phyloP scores from a whole-genome alignment of 2,329 filamentous ascomycete species.

The Penicillium sp. region DNA sequence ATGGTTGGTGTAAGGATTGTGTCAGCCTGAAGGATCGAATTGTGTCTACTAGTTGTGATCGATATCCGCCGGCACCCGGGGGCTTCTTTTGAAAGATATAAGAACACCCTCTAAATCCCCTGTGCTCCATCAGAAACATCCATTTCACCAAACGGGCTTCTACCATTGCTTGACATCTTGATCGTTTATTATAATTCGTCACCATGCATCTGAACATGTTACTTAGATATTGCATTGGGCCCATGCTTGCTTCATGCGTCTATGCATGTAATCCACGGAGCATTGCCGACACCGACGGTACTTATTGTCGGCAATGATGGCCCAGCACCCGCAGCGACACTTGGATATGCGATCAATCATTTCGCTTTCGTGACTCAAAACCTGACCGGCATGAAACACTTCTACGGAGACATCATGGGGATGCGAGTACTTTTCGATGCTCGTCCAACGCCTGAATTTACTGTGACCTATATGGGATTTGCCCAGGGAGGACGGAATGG shows the following conservation, averaged over 20 bases:
- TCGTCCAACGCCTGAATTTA: slow-evolving; percentile 30
- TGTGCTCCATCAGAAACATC: too few relatives aligned
- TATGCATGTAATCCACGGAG: slow-evolving; percentile 1
- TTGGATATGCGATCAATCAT: slow-evolving; percentile 44
- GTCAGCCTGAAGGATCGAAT: too few relatives aligned
- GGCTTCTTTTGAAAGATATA: too few relatives aligned
- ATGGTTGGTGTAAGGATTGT: too few relatives aligned
- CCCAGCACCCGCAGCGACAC: slow-evolving; percentile 34
- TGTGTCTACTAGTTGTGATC: too few relatives aligned
- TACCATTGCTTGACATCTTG: too few relatives aligned
- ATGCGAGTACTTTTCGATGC: slow-evolving; percentile 30
- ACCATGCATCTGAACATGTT: not conserved
- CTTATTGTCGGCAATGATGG: slow-evolving; percentile 26
- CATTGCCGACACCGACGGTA: not conserved
- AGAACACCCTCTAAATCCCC: too few relatives aligned
- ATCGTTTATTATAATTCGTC: too few relatives aligned
- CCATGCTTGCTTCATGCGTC: not conserved
- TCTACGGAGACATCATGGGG: slow-evolving; percentile 41
- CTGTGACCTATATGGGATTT: slow-evolving; percentile 43
- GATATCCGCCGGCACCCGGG: too few relatives aligned
- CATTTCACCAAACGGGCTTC: too few relatives aligned
- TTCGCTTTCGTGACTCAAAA: slow-evolving; percentile 38
- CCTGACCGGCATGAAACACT: slow-evolving; percentile 35
- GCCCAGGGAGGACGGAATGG: slow-evolving; percentile 45
- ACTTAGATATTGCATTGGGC: not conserved